These are phyloP conservation scores for Venturiaceae sp. DNA, from an alignment of 2,329 filamentous ascomycete species.

Conservation along the genomic window DNA sequence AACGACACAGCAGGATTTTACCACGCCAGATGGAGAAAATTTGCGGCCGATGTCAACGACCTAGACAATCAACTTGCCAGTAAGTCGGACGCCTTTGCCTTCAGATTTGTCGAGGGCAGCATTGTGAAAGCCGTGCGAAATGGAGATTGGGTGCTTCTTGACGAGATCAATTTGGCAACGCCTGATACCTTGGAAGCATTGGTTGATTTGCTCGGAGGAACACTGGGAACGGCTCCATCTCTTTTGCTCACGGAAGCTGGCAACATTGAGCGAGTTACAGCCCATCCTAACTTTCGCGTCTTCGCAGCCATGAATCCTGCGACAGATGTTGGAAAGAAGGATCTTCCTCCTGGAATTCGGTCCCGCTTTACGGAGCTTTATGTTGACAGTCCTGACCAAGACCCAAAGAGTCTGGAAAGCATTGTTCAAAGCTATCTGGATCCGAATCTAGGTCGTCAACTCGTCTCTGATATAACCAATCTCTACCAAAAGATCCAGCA, in stretches of 20 bases:
- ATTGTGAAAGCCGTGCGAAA: constrained; percentile 93
- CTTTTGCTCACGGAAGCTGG: constrained; percentile 88
- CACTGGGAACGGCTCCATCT: constrained; percentile 59
- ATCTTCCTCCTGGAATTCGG: constrained; percentile 77
- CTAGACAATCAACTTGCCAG: constrained; percentile 72
- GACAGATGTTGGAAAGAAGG: constrained; percentile 92
- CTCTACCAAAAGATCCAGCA: constrained; percentile 84
- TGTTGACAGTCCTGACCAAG: constrained; percentile 79
- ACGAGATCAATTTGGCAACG: constrained; percentile 94
- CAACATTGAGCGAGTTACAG: constrained; percentile 79
- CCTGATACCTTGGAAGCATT: constrained; percentile 93
- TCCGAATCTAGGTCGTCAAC: constrained; percentile 57
- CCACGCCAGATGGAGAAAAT: constrained; percentile 58
- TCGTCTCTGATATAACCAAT: constrained; percentile 70
- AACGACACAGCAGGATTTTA: background rate
- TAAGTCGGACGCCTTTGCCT: constrained; percentile 70
- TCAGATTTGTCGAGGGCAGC: constrained; percentile 92
- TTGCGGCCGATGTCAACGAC: constrained; percentile 62
- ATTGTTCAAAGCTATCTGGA: constrained; percentile 86
- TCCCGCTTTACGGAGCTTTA: constrained; percentile 95
- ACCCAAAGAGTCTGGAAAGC: constrained; percentile 74
- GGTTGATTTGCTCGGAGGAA: constrained; percentile 72
- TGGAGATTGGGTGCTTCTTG: constrained; percentile 91
- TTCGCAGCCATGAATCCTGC: constrained; percentile 99
- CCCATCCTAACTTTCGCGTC: constrained; percentile 87